Evolutionary conservation across 345 rosid species (phyloP).

Genomic region (Tarenaya hassleriana): DNA sequence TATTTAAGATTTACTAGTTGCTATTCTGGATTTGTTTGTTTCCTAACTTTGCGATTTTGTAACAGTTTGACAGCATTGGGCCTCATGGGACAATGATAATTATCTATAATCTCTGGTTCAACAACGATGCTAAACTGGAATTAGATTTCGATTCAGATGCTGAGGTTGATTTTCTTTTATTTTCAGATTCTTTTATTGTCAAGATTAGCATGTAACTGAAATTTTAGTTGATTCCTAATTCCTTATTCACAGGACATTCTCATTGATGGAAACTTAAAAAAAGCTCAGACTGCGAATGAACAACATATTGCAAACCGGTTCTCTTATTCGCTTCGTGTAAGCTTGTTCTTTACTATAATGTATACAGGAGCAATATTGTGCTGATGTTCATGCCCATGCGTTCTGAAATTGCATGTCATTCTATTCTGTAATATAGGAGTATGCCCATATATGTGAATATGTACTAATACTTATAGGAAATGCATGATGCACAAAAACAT

Average conservation of each 20-base stretch:
- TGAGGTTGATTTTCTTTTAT: conserved; percentile 42
- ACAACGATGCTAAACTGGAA: conserved; percentile 55
- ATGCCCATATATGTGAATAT: conserved; percentile 11
- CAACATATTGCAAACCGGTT: conserved; percentile 60
- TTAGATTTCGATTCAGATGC: conserved; percentile 65
- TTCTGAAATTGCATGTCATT: no score
- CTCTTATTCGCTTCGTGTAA: conserved; percentile 74
- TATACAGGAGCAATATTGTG: conserved; percentile 6
- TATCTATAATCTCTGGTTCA: conserved; percentile 80
- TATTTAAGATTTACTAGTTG: no score
- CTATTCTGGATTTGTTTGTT: no score
- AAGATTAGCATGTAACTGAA: conserved; percentile 14
- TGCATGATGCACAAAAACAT: conserved; percentile 9
- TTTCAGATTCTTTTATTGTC: conserved; percentile 1
- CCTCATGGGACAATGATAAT: conserved; percentile 83
- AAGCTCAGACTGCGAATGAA: conserved; percentile 43
- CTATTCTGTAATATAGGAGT: no score
- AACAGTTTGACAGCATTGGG: conserved; percentile 78
- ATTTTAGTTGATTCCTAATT: conserved; percentile 15
- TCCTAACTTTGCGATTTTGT: background rate
- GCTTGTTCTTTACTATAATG: conserved; percentile 26
- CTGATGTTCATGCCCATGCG: no score
- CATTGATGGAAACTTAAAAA: conserved; percentile 53
- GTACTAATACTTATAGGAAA: conserved; percentile 10
- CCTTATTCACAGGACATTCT: conserved; percentile 58